phyloP scores from a whole-genome alignment of 2,329 filamentous ascomycete species.

The Venturiaceae sp. region DNA sequence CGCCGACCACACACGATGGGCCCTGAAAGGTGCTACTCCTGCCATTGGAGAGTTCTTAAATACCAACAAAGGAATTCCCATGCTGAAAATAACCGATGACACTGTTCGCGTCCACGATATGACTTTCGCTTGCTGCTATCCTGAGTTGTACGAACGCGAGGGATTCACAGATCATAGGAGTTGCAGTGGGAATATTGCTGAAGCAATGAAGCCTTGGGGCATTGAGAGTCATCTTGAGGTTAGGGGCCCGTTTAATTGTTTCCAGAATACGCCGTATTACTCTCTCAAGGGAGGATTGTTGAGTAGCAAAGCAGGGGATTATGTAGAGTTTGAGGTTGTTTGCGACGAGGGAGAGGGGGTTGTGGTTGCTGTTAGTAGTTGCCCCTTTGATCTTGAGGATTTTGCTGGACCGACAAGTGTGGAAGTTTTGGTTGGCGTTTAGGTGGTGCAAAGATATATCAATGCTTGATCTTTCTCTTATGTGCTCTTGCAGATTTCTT shows the following conservation, averaged over 20 bases:
- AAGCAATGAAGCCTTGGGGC: constrained; percentile 25
- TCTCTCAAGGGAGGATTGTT: constrained; percentile 22
- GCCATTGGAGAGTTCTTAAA: constrained; percentile 26
- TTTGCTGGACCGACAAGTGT: constrained; percentile 12
- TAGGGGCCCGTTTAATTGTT: constrained; percentile 30
- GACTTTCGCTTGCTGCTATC: constrained; percentile 31
- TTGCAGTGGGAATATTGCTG: constrained; percentile 27
- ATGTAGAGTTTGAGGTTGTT: constrained; percentile 27
- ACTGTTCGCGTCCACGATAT: constrained; percentile 31
- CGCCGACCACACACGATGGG: constrained; percentile 29
- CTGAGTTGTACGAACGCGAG: constrained; percentile 23
- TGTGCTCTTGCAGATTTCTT: too few relatives aligned
- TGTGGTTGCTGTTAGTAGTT: constrained; percentile 26
- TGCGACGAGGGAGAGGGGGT: constrained; percentile 15
- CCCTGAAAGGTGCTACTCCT: constrained; percentile 23
- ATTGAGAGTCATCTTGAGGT: constrained; percentile 23
- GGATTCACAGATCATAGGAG: constrained; percentile 23
- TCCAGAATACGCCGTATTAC: constrained; percentile 31
- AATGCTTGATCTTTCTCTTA: too few relatives aligned
- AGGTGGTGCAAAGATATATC: too few relatives aligned
- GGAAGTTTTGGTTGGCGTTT: background rate
- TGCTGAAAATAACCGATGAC: constrained; percentile 25
- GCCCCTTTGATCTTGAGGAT: constrained; percentile 27
- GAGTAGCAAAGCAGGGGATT: constrained; percentile 27
- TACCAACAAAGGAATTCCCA: constrained; percentile 25